phyloP scores from a whole-genome alignment of 768 basidiomycete species.

The Mycena leptocephala region DNA sequence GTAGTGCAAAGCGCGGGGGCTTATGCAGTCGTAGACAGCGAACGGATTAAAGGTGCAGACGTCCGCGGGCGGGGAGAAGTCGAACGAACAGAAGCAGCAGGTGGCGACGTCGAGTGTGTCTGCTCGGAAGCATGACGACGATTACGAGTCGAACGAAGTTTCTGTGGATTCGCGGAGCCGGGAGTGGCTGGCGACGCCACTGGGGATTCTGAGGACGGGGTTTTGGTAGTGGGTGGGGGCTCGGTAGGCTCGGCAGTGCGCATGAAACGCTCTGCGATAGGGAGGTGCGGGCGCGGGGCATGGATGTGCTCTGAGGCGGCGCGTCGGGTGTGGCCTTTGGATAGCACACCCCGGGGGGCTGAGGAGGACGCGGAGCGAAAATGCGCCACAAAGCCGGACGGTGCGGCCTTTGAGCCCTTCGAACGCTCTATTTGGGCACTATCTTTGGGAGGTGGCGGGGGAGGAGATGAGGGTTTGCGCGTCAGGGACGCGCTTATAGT shows the following conservation, averaged over 20 bases:
- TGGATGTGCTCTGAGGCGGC: constrained; percentile 20
- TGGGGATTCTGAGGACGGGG: background rate
- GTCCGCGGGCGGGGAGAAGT: constrained; percentile 18
- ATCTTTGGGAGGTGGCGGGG: background rate
- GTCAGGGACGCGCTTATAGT: background rate
- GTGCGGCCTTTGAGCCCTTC: background rate
- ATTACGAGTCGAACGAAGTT: constrained; percentile 1
- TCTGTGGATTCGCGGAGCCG: background rate
- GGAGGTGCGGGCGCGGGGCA: background rate
- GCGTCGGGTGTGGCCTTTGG: constrained; percentile 9
- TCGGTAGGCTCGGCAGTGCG: background rate
- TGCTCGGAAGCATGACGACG: constrained; percentile 15
- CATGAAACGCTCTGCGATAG: background rate
- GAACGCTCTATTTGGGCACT: background rate
- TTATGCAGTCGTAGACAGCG: constrained; percentile 1
- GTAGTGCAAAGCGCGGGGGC: background rate
- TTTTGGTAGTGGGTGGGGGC: background rate
- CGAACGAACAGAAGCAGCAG: constrained; percentile 17
- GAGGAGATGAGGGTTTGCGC: background rate
- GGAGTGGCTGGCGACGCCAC: background rate
- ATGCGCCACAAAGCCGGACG: background rate
- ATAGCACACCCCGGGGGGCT: background rate
- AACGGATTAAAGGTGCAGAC: background rate
- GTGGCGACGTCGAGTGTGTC: constrained; percentile 3
- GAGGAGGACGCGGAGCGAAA: constrained; percentile 25